A percentile compares a stretch with the other conserved stretches of the same genome.
Evolutionary conservation across 768 basidiomycete genomes (phyloP).

Genomic region (Gymnopilus dilepis): DNA sequence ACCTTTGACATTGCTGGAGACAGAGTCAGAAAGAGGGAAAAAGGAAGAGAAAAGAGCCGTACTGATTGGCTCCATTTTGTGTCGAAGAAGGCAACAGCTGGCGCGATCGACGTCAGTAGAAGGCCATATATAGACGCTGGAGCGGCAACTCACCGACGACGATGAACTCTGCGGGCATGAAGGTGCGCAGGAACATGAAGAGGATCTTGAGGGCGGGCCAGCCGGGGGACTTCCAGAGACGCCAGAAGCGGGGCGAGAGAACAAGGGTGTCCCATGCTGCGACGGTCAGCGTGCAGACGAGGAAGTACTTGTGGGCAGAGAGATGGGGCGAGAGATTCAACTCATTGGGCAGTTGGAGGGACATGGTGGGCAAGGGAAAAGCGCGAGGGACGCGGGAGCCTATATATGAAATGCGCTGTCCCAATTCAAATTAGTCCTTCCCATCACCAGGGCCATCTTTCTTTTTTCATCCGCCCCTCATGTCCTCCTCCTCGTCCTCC

Average conservation of each 20-base stretch:
- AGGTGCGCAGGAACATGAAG: constrained; percentile 74
- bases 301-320: constrained; percentile 87
- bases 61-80: constrained; percentile 60
- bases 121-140: constrained; percentile 8
- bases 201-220: constrained; percentile 84
- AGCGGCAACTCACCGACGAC: constrained; percentile 60
- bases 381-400: constrained; percentile 3
- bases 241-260: constrained; percentile 78
- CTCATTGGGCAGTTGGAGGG: constrained; percentile 59
- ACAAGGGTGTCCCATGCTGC: constrained; percentile 92
- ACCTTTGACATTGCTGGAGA: constrained; percentile 61
- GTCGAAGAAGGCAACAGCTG: constrained; percentile 86
- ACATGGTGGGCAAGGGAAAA: constrained; percentile 32
- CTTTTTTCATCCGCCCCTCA: constrained; percentile 24
- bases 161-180: constrained; percentile 82
- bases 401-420: constrained; percentile 12
- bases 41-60: constrained; percentile 34
- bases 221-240: constrained; percentile 62
- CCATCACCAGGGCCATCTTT: constrained; percentile 20
- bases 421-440: constrained; percentile 13
- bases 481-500: constrained; percentile 29
- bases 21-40: constrained; percentile 9
- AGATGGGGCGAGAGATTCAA: constrained; percentile 80
- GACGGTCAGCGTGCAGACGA: constrained; percentile 88
- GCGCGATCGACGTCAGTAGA: not conserved